Conservation (phyloP, 768 basidiomycete species). For the Lentinula detonsa region DNA sequence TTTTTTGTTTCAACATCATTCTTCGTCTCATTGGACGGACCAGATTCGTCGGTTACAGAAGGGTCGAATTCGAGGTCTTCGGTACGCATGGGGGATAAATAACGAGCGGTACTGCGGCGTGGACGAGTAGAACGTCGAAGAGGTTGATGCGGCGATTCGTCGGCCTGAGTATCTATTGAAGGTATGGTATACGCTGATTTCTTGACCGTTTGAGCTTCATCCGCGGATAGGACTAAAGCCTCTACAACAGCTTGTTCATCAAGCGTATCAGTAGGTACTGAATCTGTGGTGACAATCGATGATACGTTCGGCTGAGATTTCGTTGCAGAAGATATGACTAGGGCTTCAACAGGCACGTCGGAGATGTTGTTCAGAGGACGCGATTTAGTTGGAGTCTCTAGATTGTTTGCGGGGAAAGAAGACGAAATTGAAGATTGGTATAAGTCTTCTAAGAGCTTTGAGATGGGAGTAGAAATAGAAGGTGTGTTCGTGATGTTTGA, state of each 20-base stretch:
- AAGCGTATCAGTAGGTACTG: background rate
- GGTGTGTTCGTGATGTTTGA: background rate
- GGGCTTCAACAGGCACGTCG: background rate
- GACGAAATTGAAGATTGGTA: background rate
- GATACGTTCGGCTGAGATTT: background rate
- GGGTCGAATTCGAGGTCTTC: constrained; percentile 1
- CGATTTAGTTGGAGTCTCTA: constrained; percentile 2
- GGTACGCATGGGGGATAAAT: constrained; percentile 19
- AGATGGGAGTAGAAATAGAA: background rate
- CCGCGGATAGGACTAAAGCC: constrained; percentile 3
- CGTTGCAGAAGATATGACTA: background rate
- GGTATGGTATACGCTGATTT: background rate
- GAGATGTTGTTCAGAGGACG: background rate
- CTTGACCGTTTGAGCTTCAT: background rate
- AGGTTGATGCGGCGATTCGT: constrained; percentile 14
- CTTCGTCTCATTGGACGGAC: background rate
- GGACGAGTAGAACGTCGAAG: constrained; percentile 34
- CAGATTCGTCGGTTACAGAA: too few relatives aligned
- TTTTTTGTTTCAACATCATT: background rate
- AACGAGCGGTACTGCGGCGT: constrained; percentile 23
- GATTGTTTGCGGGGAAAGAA: background rate
- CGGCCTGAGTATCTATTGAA: background rate
- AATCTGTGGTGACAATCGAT: background rate
- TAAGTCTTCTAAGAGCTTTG: background rate
- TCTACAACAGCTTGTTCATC: constrained; percentile 14